Evolutionary conservation across 495 filamentous ascomycete genomes (phyloP), one percentile per base, ranked within the genome.

Genomic region (Apodospora peruviana): DNA sequence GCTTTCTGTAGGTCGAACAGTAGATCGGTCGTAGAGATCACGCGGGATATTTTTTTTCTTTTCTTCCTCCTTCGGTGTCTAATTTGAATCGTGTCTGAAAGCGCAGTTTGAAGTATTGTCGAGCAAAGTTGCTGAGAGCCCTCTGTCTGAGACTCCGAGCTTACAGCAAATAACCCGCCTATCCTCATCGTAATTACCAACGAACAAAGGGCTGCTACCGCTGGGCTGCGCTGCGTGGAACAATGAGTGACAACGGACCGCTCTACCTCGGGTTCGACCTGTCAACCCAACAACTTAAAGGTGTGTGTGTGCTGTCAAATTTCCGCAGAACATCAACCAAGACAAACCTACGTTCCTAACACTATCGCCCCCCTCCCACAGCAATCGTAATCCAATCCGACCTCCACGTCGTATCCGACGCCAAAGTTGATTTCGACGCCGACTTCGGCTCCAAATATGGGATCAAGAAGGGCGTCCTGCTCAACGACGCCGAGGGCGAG

Each of bases 221-320:
- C n/a, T n/a, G n/a, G n/a, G n/a, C n/a, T n/a, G n/a, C n/a, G n/a
- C n/a, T n/a, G n/a, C n/a, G n/a, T n/a, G n/a, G n/a, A n/a, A 65
- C 48, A 46, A 78, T 77, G 75, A 59, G 61, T 32, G 27, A 32
- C 47, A 54, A 70, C 35, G 72, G 68, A 16, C 84, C 88, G 12
- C 73, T 94, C 47, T 96, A 95, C 56, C 77, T 96, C 48, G 91
- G 91, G 36, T 91, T 96, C 63, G 91, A 98, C 66, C 86, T 98
- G 40, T 95, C 90, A 21, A 97, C 93, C 48, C 93, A 96, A 68
- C 90, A 96, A 63, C 75, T 96, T 22, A 98, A 98, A 77, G 88
- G 87, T 78, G 53, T 48, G 69, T 64, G 34, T 14, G n/a, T 27
- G 38, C 29, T 12, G 8, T 37, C 34, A 16, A 37, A 43, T 21